phyloP scores from a whole-genome alignment of 2,329 filamentous ascomycete species.

The Trichoderma gracile region DNA sequence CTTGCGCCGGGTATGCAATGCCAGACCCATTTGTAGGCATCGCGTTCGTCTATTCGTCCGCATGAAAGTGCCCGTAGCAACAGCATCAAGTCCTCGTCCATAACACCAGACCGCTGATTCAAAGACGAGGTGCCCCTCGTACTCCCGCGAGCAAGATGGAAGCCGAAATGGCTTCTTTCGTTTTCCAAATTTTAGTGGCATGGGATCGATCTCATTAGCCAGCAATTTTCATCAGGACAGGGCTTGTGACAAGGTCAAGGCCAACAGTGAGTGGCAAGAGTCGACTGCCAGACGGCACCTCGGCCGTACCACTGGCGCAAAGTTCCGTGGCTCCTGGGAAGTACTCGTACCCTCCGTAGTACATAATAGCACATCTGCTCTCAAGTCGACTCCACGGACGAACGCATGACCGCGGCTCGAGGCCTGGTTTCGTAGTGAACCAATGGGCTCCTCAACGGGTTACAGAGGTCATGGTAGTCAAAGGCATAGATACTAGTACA shows the following conservation, averaged over 20 bases:
- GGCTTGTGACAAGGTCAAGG: constrained; percentile 17
- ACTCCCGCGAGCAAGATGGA: constrained; percentile 11
- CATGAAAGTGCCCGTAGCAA: neutral
- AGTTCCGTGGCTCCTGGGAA: constrained; percentile 43
- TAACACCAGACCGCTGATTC: constrained; percentile 18
- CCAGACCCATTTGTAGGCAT: constrained; percentile 24
- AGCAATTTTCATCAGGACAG: constrained; percentile 18
- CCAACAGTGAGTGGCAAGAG: constrained; percentile 4
- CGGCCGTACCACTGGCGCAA: constrained; percentile 43
- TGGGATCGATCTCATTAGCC: constrained; percentile 23
- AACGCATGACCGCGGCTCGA: constrained; percentile 55
- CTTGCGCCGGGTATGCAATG: constrained; percentile 20
- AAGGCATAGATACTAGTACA: constrained; percentile 16
- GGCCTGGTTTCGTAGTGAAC: constrained; percentile 39
- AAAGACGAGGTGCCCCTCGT: constrained; percentile 1
- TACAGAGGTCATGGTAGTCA: constrained; percentile 22
- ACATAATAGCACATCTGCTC: constrained; percentile 45
- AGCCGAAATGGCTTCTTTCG: constrained; percentile 3
- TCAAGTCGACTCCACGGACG: constrained; percentile 49
- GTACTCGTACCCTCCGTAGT: neutral
- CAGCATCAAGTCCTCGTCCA: constrained; percentile 1
- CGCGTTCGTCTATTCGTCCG: constrained; percentile 13
- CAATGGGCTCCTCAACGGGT: constrained; percentile 41
- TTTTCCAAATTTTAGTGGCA: constrained; percentile 7
- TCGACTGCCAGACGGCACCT: constrained; percentile 36